Conservation (phyloP, 495 filamentous ascomycete genomes). For the Tuber aestivum region DNA sequence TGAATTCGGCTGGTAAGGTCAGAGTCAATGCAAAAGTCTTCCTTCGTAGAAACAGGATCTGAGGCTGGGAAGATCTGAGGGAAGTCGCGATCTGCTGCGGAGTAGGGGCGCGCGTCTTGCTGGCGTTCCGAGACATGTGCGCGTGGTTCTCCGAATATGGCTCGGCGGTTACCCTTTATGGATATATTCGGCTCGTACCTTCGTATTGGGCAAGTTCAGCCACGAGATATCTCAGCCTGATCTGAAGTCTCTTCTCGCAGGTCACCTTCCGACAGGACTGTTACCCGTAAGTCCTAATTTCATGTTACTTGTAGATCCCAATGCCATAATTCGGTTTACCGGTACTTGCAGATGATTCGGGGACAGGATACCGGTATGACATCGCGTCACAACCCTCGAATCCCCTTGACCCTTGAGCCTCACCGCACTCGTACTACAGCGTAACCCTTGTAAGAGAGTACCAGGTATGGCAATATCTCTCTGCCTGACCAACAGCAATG, state of each 20-base stretch:
- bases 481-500: neutral
- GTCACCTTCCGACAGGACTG: neutral
- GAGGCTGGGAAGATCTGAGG: slow-evolving; percentile 37
- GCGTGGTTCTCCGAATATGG: slow-evolving; percentile 38
- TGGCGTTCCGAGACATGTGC: slow-evolving; percentile 39
- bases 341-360: neutral
- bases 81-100: slow-evolving; percentile 38
- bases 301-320: neutral
- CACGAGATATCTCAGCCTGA: neutral
- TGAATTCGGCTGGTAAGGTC: neutral
- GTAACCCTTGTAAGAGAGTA: too few species aligned
- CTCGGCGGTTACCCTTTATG: neutral
- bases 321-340: neutral
- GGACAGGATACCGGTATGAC: neutral
- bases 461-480: too few species aligned
- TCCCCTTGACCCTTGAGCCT: too few species aligned
- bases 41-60: slow-evolving; percentile 23
- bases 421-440: neutral
- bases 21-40: slow-evolving; percentile 1
- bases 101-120: slow-evolving; percentile 37
- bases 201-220: neutral
- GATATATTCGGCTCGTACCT: neutral
- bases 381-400: neutral
- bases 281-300: neutral
- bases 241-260: neutral